Percentiles rank a stretch among this genome's conserved stretches.
Evolutionary conservation across 202 grass and related monocot species (phyloP).

Genomic region (Setaria italica): DNA sequence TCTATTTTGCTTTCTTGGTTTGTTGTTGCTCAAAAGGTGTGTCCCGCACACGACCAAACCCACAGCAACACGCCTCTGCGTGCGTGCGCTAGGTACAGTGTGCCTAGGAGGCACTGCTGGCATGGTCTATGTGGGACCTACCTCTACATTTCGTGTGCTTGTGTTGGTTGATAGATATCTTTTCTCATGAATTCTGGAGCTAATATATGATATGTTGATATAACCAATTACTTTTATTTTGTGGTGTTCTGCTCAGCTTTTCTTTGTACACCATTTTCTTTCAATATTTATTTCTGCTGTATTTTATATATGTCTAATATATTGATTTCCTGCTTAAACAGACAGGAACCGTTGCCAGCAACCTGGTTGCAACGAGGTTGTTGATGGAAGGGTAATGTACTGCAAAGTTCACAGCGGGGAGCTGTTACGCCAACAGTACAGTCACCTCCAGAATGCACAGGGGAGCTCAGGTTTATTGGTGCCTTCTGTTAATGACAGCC

Average conservation of each 20-base stretch:
- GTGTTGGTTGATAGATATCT: conserved; percentile 13
- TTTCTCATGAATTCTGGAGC: background rate
- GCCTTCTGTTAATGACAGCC: conserved; percentile 58
- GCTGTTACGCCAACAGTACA: conserved; percentile 25
- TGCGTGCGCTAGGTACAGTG: too few species aligned
- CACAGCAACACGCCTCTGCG: too few species aligned
- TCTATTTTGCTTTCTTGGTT: too few species aligned
- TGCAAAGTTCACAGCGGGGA: conserved; percentile 40
- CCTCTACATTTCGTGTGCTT: conserved; percentile 16
- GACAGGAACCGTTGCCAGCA: conserved; percentile 47
- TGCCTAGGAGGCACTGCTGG: background rate
- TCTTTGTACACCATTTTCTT: background rate
- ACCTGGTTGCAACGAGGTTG: conserved; percentile 51
- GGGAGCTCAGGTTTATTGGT: conserved; percentile 52
- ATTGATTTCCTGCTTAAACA: conserved; percentile 33
- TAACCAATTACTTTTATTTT: conserved; percentile 19
- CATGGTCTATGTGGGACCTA: background rate
- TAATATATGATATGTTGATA: conserved; percentile 23
- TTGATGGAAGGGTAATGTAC: conserved; percentile 37
- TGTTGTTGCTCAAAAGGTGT: too few species aligned
- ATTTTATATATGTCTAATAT: conserved; percentile 31
- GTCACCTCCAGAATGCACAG: conserved; percentile 28
- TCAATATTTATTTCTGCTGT: conserved; percentile 7
- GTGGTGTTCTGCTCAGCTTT: conserved; percentile 18
- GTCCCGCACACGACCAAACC: too few species aligned